Evolutionary conservation across 768 basidiomycete species (phyloP).

Genomic region (Filobasidium wieringae): DNA sequence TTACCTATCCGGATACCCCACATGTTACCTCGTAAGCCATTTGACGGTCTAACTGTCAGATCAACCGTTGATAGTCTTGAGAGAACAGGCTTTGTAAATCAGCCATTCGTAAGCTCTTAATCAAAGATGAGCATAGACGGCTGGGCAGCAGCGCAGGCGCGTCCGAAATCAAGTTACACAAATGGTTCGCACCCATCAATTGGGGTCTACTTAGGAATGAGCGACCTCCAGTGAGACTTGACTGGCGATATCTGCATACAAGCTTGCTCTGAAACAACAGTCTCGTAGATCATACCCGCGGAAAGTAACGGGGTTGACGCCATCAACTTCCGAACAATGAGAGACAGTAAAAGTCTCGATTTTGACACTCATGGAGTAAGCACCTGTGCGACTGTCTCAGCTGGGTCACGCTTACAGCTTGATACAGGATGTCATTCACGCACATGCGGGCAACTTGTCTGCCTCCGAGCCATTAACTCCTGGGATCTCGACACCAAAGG

Average conservation of each 20-base stretch:
- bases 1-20: constrained; percentile 73
- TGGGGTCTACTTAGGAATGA: constrained; percentile 92
- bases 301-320: constrained; percentile 68
- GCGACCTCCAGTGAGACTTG: constrained; percentile 68
- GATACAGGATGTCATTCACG: constrained; percentile 33
- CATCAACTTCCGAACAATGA: constrained; percentile 77
- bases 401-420: not conserved
- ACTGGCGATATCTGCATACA: constrained; percentile 1
- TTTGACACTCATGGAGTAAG: constrained; percentile 48
- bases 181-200: constrained; percentile 92
- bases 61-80: not conserved
- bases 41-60: not conserved
- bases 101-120: constrained; percentile 68
- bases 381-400: not conserved
- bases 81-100: constrained; percentile 67
- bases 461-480: constrained; percentile 28
- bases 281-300: constrained; percentile 62
- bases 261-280: constrained; percentile 14
- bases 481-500: constrained; percentile 36
- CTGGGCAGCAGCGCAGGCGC: constrained; percentile 88
- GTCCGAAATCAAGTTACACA: constrained; percentile 96
- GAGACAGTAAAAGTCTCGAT: constrained; percentile 83
- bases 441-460: constrained; percentile 34
- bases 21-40: constrained; percentile 65
- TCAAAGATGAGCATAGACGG: constrained; percentile 80